Evolutionary conservation across 2,329 filamentous ascomycete genomes (phyloP), one percentile per base, ranked within the genome.

Genomic region (Aspergillus proliferans): DNA sequence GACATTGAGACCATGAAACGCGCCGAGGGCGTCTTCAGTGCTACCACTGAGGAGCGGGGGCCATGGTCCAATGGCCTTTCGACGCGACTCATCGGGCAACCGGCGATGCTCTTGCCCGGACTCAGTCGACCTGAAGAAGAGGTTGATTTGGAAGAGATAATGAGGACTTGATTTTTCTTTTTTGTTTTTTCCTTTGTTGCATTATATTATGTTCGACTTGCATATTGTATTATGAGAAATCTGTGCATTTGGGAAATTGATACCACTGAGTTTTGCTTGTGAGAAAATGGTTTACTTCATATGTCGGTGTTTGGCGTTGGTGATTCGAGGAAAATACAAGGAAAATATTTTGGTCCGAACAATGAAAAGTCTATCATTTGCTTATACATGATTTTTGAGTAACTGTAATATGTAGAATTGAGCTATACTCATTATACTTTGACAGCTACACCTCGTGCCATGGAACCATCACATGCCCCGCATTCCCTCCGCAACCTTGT

Each of bases 1-100:
- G 93, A 97, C 64, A 82, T 96, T 45, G 86, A 93, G 74, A 96
- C 91, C 2, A 70, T 97, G 65, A 86, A 87, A 68, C 82, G 92
- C 28, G 89, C 91, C n/a, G 83, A 94, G 58, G 92, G 86, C 24
- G 85, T 97, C 63, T 84, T 85, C 58, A 78, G 78, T 52, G 86
- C 90, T 4, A 92, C 86, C 0, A 83, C 87, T 1, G 88, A 92
- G 58, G 91, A 96, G 76, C 91, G 89, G 69, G 92, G 91, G 1
- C 80, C 84, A 6, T 95, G 88, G 88, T 71, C 90, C 39, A 57
- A 60, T 24, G 57, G 57, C 5, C 58, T 54, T 4, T 55, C 55
- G 1, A 46, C 56, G 4, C 58, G 69, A 15, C 52, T 70, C 3
- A 69, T 70, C 49, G 67, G 67, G 18, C 65, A 62, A 24, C 59